Conservation (phyloP, 352 stramenopile species). For the Phytophthora multivora region DNA sequence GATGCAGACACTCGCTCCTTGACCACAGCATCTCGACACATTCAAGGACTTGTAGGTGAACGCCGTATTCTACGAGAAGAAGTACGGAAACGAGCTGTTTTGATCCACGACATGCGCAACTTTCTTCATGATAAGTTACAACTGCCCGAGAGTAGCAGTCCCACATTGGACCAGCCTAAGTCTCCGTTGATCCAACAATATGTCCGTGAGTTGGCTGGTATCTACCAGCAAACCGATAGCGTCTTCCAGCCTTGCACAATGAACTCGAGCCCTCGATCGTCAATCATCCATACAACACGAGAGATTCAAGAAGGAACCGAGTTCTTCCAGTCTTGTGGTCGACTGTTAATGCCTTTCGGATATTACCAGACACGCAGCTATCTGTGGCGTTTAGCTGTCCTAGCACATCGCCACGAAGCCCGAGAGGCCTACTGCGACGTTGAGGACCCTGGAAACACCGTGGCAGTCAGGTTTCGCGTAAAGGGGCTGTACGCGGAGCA, state of each 20-base stretch:
- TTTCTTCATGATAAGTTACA: neutral
- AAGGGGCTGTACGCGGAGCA: neutral
- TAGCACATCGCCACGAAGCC: conserved; percentile 12
- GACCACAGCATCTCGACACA: neutral
- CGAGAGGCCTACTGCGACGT: neutral
- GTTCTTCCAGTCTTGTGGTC: conserved; percentile 9
- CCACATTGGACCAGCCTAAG: neutral
- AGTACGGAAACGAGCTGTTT: neutral
- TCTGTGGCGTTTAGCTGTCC: conserved; percentile 11
- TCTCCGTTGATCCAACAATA: conserved; percentile 6
- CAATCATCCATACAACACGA: conserved; percentile 2
- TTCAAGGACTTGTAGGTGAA: neutral
- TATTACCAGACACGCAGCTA: conserved; percentile 14
- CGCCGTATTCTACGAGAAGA: conserved; percentile 9
- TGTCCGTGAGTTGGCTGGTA: neutral
- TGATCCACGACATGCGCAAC: neutral
- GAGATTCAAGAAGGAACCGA: conserved; percentile 1
- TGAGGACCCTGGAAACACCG: conserved; percentile 4
- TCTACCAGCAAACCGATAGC: conserved; percentile 5
- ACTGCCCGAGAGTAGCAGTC: neutral
- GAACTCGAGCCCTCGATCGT: neutral
- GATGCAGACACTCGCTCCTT: neutral
- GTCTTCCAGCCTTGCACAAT: neutral
- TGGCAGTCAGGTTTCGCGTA: neutral
- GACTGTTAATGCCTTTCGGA: conserved; percentile 9